Conservation (phyloP, 129 eudicot species). For the Saposhnikovia divaricata region DNA sequence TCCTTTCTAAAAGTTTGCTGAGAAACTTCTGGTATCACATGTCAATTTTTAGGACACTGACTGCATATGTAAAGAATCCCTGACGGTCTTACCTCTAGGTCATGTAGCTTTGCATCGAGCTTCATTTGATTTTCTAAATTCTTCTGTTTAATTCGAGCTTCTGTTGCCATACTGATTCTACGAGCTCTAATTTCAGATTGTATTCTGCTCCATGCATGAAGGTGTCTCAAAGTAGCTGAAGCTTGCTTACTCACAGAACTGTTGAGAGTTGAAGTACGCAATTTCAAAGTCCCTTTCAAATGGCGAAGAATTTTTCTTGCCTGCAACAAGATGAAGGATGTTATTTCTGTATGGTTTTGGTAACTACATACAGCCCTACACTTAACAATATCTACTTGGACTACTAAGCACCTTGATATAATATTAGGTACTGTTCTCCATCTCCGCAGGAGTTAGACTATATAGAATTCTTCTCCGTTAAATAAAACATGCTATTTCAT, state of each 20-base stretch:
- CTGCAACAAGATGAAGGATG: slow-evolving; percentile 24
- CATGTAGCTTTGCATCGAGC: slow-evolving; percentile 70
- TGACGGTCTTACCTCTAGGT: slow-evolving; percentile 40
- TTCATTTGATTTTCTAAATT: slow-evolving; percentile 73
- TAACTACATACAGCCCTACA: neutral
- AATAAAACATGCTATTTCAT: neutral
- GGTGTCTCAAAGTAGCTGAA: slow-evolving; percentile 53
- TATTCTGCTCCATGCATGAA: slow-evolving; percentile 79
- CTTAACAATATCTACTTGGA: neutral
- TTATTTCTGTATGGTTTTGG: neutral
- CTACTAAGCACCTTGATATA: neutral
- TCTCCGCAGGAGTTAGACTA: neutral
- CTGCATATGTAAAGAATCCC: neutral
- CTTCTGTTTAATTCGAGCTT: slow-evolving; percentile 68
- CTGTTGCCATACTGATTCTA: slow-evolving; percentile 58
- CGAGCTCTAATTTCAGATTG: slow-evolving; percentile 66
- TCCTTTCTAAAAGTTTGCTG: neutral
- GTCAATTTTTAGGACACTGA: neutral
- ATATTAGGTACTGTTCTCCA: neutral
- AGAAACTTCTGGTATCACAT: neutral
- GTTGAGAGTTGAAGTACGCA: slow-evolving; percentile 45
- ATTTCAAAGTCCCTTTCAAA: slow-evolving; percentile 40
- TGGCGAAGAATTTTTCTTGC: slow-evolving; percentile 49
- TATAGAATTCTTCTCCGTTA: neutral
- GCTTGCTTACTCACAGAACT: slow-evolving; percentile 62